These are phyloP conservation scores for Trichoderma koningiopsis DNA, from an alignment of 2,329 filamentous ascomycete species.

Conservation along the genomic window DNA sequence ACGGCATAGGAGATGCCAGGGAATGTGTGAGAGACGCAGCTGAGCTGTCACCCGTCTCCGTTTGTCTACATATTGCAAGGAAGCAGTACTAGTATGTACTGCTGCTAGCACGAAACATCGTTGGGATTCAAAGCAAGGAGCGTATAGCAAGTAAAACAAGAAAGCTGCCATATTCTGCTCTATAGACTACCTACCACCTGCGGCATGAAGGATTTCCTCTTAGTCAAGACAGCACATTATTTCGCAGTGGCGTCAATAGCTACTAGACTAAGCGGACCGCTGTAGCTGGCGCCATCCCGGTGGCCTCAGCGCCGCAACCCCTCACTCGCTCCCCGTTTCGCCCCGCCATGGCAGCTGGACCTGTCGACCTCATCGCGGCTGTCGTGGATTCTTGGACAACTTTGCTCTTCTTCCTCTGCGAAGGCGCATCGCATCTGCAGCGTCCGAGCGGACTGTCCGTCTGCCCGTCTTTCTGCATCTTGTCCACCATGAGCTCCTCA, in stretches of 20 bases:
- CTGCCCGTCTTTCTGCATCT: too few species aligned
- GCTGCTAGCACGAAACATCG: neutral
- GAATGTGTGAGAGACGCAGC: neutral
- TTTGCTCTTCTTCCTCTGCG: slow-evolving; percentile 10
- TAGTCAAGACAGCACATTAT: neutral
- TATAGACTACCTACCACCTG: too few species aligned
- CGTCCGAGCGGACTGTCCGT: neutral
- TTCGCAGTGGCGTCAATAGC: neutral
- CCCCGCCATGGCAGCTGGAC: slow-evolving; percentile 21
- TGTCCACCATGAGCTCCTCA: neutral
- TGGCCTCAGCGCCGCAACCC: slow-evolving; percentile 6
- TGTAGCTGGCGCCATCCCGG: slow-evolving; percentile 11
- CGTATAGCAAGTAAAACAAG: neutral
- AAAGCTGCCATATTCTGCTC: neutral
- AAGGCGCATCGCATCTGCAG: neutral
- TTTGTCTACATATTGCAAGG: slow-evolving; percentile 7
- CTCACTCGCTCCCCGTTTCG: slow-evolving; percentile 11
- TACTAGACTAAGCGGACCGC: neutral
- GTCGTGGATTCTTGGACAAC: neutral
- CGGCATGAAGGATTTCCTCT: neutral
- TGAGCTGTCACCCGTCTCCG: slow-evolving; percentile 4
- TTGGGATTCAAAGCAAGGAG: neutral
- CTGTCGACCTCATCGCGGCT: slow-evolving; percentile 18
- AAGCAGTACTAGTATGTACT: neutral
- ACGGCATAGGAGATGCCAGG: neutral